Base-by-base conservation (phyloP, 176 grass and related monocot species). In the Puccinellia tenuiflora region DNA sequence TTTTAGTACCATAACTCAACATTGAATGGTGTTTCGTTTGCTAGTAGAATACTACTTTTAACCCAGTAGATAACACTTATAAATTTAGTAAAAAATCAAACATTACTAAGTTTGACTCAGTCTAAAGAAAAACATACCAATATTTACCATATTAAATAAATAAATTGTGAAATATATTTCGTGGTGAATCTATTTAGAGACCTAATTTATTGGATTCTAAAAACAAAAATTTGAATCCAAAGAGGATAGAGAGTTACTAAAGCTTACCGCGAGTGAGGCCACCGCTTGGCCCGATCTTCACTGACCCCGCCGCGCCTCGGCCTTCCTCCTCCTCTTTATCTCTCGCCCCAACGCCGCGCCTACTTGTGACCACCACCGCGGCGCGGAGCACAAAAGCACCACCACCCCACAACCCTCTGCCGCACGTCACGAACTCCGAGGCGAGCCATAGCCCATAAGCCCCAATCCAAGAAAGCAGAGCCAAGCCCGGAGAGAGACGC, bases 381-480 rank as follows among this genome's bases (percentile, higher is more conserved):
- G 84, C 88, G 84, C 84, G 74, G 84, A 90, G 30, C 88, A 75
- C 84, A 83, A 86, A 90, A 67, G 68, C 88, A 73, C 65, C 79
- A 47, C 14, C 79, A n/a, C 64, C 67, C 62, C 79, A 53, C 70
- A 72, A n/a, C 1, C 77, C 73, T 81, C 88, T 52, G 52, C 68
- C 30, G 50, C 85, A 80, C 85, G 85, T 84, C 89, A 82, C 87
- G 7, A 67, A 74, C 22, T 57, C 85, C 62, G 84, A 90, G 84
- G 88, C 65, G 7, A 50, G 15, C n/a, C 38, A 7, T n/a, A n/a
- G n/a, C n/a, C 59, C 48, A 0, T n/a, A 14, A 18, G 47, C 61
- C 22, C 33, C 6, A 78, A 48, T 53, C 72, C 78, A 84, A 38
- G 20, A 78, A 47, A 84, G 74, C 83, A 80, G 56, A 86, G 76